Conservation (phyloP, 2,329 filamentous ascomycete species). For the Knufia fluminis region DNA sequence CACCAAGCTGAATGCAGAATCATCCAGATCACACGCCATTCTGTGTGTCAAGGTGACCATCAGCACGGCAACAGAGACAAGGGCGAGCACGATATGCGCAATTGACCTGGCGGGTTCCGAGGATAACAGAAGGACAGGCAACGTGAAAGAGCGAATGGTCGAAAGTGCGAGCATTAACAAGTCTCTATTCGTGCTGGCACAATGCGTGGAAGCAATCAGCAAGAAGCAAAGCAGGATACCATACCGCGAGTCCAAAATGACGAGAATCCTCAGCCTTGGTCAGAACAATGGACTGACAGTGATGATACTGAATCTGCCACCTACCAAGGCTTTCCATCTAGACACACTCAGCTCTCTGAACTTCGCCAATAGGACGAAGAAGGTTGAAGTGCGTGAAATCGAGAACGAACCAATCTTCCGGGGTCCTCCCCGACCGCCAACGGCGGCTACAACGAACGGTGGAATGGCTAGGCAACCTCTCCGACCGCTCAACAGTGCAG, state of each 20-base stretch:
- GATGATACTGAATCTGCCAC: slow-evolving; percentile 92
- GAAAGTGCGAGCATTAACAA: slow-evolving; percentile 98
- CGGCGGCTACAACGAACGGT: slow-evolving; percentile 33
- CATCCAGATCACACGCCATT: slow-evolving; percentile 81
- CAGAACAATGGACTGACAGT: slow-evolving; percentile 93
- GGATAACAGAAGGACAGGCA: slow-evolving; percentile 88
- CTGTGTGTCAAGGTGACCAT: slow-evolving; percentile 82
- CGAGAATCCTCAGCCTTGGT: slow-evolving; percentile 78
- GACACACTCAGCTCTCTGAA: slow-evolving; percentile 91
- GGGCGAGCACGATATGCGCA: slow-evolving; percentile 76
- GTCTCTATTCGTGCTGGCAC: slow-evolving; percentile 84
- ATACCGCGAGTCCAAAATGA: slow-evolving; percentile 96
- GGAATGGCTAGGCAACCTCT: slow-evolving; percentile 61
- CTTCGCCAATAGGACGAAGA: slow-evolving; percentile 89
- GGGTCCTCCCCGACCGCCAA: slow-evolving; percentile 52
- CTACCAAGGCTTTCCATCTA: slow-evolving; percentile 82
- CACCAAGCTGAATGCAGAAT: slow-evolving; percentile 85
- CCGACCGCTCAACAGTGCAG: slow-evolving; percentile 63
- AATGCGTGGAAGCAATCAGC: slow-evolving; percentile 92
- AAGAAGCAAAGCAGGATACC: slow-evolving; percentile 68
- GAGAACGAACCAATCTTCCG: slow-evolving; percentile 92
- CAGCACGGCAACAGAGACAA: slow-evolving; percentile 56
- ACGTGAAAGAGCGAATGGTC: slow-evolving; percentile 83
- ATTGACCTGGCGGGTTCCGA: slow-evolving; percentile 95
- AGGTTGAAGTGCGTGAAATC: slow-evolving; percentile 89